Conservation (phyloP, 2,329 filamentous ascomycete species). For the Claviceps sp. region DNA sequence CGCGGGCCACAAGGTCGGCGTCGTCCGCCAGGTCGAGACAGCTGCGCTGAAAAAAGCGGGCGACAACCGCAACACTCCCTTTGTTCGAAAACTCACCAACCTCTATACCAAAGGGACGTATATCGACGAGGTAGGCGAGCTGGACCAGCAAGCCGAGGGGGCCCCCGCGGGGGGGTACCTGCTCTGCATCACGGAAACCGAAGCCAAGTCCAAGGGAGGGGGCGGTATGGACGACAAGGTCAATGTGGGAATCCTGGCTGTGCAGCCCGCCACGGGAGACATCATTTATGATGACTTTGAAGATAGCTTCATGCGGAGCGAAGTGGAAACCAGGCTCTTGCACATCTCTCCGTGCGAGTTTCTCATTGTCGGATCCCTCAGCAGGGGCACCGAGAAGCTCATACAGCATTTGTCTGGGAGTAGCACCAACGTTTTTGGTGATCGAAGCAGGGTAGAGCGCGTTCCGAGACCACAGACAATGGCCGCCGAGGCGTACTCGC, state of each 20-base stretch:
- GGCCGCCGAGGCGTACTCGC: slow-evolving; percentile 72
- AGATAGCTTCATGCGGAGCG: slow-evolving; percentile 92
- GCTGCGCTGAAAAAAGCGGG: slow-evolving; percentile 91
- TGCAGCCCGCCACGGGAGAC: slow-evolving; percentile 90
- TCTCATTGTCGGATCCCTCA: slow-evolving; percentile 79
- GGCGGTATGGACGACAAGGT: slow-evolving; percentile 87
- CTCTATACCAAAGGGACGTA: slow-evolving; percentile 98
- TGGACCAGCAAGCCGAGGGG: slow-evolving; percentile 38
- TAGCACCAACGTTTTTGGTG: slow-evolving; percentile 83
- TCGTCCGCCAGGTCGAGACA: slow-evolving; percentile 89
- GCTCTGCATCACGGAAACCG: slow-evolving; percentile 81
- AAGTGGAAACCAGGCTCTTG: slow-evolving; percentile 87
- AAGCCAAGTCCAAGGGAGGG: slow-evolving; percentile 41
- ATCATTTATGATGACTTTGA: slow-evolving; percentile 94
- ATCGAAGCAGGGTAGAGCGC: slow-evolving; percentile 74
- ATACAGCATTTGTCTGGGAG: slow-evolving; percentile 80
- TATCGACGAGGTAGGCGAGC: slow-evolving; percentile 78
- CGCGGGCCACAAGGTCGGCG: slow-evolving; percentile 89
- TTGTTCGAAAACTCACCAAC: slow-evolving; percentile 85
- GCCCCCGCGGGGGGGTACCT: slow-evolving; percentile 68
- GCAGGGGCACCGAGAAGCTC: slow-evolving; percentile 83
- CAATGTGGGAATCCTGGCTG: slow-evolving; percentile 79
- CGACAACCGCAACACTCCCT: slow-evolving; percentile 86
- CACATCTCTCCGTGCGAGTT: slow-evolving; percentile 96
- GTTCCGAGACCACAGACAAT: slow-evolving; percentile 65